Base-by-base conservation (phyloP, 1,139 yeast genomes). In the Zygosaccharomyces pseudobailii region DNA sequence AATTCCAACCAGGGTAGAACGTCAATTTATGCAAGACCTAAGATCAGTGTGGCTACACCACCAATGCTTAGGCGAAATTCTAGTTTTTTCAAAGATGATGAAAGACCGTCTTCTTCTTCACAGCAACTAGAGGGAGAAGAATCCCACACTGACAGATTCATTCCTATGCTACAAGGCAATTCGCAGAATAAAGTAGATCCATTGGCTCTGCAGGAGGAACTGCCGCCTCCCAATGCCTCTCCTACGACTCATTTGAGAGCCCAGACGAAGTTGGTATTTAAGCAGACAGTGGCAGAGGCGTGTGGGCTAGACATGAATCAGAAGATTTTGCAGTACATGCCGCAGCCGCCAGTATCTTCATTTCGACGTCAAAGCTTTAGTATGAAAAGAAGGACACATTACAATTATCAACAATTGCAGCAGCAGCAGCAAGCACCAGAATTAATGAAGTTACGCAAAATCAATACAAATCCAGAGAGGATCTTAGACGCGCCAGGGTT, bases 401-500 rank as follows among this genome's bases (percentile, higher is more conserved):
- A 62, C 47, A 54, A 55, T 36, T 63, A 60, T 39, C 55, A 56
- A 42, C 46, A 45, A 40, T 33, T 42, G 30, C 24, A 37, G 19
- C 38, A 55, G 28, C 30, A 36, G 24, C 38, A 55, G 28, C 31
- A 37, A 32, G 13, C 48, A 24, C 46, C 45, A 39, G 54, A 62
- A 37, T 56, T 70, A 17, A 64, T 70, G 17, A 69, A 78, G 57
- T 65, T 77, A 39, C 71, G 95, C 55, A 85, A 84, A 58, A 78
- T 92, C 38, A 89, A 95, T 10, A 80, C 88, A 0, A 88, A 89
- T 13, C 97, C 98, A 0, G 96, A 88, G 57, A 77, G 96, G 55
- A 96, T 92, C 1, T 74, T 92, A 41, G 99, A 92, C 69, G 98
- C 98, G 0, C 99, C 98, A 0, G 97, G 96, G 0, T 75, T 90